Evolutionary conservation across 1,284 basidiomycete genomes (phyloP).

Genomic region (Leccinum variabile): DNA sequence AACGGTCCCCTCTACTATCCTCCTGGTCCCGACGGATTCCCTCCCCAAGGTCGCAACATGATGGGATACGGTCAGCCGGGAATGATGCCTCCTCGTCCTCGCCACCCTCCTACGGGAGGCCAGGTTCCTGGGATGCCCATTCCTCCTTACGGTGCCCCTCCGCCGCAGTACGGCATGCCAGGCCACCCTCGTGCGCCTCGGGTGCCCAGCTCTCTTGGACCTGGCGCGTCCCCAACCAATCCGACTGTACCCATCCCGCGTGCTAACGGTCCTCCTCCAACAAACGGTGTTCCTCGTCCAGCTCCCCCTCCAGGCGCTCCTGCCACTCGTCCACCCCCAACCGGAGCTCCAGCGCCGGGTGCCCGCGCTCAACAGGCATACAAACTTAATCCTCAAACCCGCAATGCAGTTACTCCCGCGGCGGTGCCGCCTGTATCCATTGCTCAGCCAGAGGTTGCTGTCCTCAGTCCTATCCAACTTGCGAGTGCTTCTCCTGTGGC

Average conservation of each 20-base stretch:
- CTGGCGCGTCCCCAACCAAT: conserved; percentile 61
- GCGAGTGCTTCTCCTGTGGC: conserved; percentile 79
- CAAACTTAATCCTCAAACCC: conserved; percentile 46
- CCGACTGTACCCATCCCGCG: conserved; percentile 60
- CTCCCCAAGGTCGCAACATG: conserved; percentile 78
- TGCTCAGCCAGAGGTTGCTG: conserved; percentile 44
- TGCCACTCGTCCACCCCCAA: conserved; percentile 42
- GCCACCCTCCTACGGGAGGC: conserved; percentile 69
- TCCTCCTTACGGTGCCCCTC: conserved; percentile 57
- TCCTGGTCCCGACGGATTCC: conserved; percentile 77
- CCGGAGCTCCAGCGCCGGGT: conserved; percentile 44
- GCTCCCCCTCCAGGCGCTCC: conserved; percentile 23
- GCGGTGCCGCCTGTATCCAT: conserved; percentile 39
- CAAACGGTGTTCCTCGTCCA: conserved; percentile 51
- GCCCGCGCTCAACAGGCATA: conserved; percentile 34
- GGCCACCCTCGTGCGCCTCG: conserved; percentile 59
- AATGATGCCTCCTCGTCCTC: conserved; percentile 85
- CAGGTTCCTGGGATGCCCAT: conserved; percentile 78
- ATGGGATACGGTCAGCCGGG: conserved; percentile 82
- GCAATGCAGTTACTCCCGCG: conserved; percentile 40
- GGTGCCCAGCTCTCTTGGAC: conserved; percentile 55
- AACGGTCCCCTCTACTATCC: conserved; percentile 88
- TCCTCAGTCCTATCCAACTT: conserved; percentile 58
- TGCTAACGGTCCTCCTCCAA: conserved; percentile 43
- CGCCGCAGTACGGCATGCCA: conserved; percentile 42